A percentile compares a stretch with the other conserved stretches of the same genome.
These are phyloP conservation scores for Pseudogymnoascus sp. DNA, from an alignment of 2,329 filamentous ascomycete species.

Conservation along the genomic window DNA sequence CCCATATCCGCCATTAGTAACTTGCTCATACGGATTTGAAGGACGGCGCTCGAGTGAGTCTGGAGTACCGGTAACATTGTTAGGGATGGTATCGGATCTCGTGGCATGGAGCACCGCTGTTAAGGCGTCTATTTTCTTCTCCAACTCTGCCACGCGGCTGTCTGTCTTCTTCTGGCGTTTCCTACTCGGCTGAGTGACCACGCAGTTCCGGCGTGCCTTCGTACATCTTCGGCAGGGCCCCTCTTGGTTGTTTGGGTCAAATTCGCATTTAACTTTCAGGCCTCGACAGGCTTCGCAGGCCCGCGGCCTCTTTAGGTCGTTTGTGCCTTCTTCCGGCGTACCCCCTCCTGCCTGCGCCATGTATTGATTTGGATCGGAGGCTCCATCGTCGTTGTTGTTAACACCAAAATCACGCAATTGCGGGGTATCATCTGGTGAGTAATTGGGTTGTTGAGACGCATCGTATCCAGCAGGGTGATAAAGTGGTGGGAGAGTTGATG, in stretches of 20 bases:
- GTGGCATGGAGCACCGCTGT: conserved; percentile 29
- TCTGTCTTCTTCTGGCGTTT: conserved; percentile 38
- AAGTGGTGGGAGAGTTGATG: conserved; percentile 2
- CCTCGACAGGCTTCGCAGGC: conserved; percentile 36
- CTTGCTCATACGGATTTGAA: conserved; percentile 25
- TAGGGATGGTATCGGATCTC: conserved; percentile 15
- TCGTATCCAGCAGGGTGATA: conserved; percentile 3
- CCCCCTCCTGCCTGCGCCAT: conserved; percentile 14
- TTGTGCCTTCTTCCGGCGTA: conserved; percentile 15
- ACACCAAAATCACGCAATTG: conserved; percentile 3
- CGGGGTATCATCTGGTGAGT: conserved; percentile 5
- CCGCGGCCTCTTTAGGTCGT: conserved; percentile 28
- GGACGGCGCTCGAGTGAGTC: background rate
- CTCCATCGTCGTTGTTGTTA: conserved; percentile 2
- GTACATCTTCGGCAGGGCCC: conserved; percentile 33
- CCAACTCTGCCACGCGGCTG: conserved; percentile 36
- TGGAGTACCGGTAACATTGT: background rate
- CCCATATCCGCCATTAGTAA: conserved; percentile 25
- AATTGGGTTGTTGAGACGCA: background rate
- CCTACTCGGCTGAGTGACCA: conserved; percentile 33
- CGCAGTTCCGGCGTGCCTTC: conserved; percentile 31
- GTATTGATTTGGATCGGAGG: conserved; percentile 5
- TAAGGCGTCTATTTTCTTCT: conserved; percentile 36
- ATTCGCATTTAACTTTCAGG: conserved; percentile 36
- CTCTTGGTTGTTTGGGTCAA: conserved; percentile 26